Percentiles rank a stretch among this genome's conserved stretches.
Evolutionary conservation across 2,329 filamentous ascomycete genomes (phyloP).

Genomic region (Zymoseptoria tritici): DNA sequence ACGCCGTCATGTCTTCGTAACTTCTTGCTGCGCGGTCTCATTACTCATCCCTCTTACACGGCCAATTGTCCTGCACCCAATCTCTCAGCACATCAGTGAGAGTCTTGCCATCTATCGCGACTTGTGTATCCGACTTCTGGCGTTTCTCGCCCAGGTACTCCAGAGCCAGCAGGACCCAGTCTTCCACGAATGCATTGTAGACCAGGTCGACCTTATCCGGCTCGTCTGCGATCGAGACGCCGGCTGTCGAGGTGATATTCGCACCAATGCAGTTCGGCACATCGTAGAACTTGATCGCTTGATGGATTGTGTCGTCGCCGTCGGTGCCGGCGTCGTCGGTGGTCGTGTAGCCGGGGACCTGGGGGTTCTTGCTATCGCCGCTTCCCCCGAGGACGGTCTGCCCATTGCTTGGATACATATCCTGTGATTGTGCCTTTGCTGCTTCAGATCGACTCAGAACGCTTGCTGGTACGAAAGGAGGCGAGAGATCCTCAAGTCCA

Average conservation of each 20-base stretch:
- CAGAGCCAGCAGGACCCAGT: conserved; percentile 70
- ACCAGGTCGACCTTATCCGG: conserved; percentile 77
- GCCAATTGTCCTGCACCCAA: conserved; percentile 53
- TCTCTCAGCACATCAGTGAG: conserved; percentile 52
- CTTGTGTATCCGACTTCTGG: conserved; percentile 43
- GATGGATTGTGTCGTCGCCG: conserved; percentile 85
- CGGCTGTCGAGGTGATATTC: conserved; percentile 52
- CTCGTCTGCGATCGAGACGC: conserved; percentile 25
- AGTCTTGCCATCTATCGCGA: conserved; percentile 47
- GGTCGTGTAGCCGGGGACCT: conserved; percentile 78
- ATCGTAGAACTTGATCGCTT: conserved; percentile 62
- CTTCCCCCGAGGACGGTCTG: conserved; percentile 7
- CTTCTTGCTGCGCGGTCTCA: neutral
- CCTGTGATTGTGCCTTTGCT: conserved; percentile 3
- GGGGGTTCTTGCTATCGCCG: conserved; percentile 13
- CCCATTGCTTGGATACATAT: conserved; percentile 2
- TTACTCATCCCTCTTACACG: conserved; percentile 16
- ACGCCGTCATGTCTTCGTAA: neutral
- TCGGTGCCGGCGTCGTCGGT: conserved; percentile 73
- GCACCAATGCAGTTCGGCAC: conserved; percentile 81
- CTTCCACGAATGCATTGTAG: conserved; percentile 85
- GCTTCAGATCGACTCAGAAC: conserved; percentile 7
- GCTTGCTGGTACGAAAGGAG: conserved; percentile 13
- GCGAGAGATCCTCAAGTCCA: conserved; percentile 10
- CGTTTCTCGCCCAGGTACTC: conserved; percentile 51